Evolutionary conservation across 164 flowering plant genomes (phyloP).

Genomic region (Pachysandra terminalis): DNA sequence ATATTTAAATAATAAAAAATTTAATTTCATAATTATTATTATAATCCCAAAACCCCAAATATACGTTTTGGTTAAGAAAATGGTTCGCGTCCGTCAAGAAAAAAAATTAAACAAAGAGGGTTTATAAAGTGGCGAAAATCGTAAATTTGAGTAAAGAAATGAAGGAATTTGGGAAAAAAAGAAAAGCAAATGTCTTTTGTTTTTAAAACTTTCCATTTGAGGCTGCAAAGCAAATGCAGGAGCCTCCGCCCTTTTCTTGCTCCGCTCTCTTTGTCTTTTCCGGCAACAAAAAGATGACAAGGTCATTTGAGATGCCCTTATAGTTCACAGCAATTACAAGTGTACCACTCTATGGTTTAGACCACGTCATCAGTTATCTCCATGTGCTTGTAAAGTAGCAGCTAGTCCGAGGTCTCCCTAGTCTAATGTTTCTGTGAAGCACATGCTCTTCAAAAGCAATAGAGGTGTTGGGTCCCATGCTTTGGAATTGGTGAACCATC

Average conservation of each 20-base stretch:
- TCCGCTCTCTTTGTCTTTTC: constrained; percentile 51
- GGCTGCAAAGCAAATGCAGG: constrained; percentile 29
- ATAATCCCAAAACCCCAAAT: constrained; percentile 32
- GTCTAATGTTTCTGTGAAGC: too few species aligned
- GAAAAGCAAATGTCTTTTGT: constrained; percentile 6
- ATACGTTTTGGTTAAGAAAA: constrained; percentile 50
- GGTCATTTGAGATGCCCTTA: neutral
- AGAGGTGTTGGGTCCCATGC: too few species aligned
- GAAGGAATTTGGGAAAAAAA: neutral
- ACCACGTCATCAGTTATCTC: too few species aligned
- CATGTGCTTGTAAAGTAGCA: too few species aligned
- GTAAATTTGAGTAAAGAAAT: constrained; percentile 3
- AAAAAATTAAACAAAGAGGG: constrained; percentile 2
- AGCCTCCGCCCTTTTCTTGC: constrained; percentile 42
- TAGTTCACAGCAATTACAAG: neutral
- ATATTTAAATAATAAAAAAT: constrained; percentile 14
- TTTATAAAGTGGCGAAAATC: neutral
- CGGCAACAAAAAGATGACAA: constrained; percentile 19
- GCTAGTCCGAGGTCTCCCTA: too few species aligned
- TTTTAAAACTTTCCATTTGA: constrained; percentile 11
- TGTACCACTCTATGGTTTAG: too few species aligned
- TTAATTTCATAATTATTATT: constrained; percentile 19
- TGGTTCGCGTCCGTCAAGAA: constrained; percentile 50
- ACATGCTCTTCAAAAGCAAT: too few species aligned
- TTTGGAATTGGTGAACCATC: too few species aligned